A percentile compares a stretch with the other conserved stretches of the same genome.
phyloP scores from a whole-genome alignment of 2,329 filamentous ascomycete species.

The Xylariaceae sp. region DNA sequence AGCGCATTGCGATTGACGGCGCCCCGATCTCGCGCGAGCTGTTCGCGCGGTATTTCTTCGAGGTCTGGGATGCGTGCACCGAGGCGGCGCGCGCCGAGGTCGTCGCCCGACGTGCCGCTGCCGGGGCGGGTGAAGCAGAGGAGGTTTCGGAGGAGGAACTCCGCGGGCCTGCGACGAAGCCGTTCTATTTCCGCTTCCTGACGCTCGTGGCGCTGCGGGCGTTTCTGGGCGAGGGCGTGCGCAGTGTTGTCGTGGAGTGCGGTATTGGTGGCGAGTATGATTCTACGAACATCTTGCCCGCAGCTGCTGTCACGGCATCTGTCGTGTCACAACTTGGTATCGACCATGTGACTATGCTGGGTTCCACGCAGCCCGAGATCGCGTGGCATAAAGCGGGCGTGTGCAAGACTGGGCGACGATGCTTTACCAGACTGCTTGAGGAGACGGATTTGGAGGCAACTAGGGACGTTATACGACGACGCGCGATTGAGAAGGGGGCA shows the following conservation, averaged over 20 bases:
- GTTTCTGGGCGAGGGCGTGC: constrained; percentile 70
- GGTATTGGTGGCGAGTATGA: constrained; percentile 94
- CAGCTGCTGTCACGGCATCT: constrained; percentile 58
- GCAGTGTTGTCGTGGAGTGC: constrained; percentile 80
- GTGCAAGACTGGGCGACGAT: constrained; percentile 62
- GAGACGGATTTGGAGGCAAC: constrained; percentile 35
- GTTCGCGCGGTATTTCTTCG: constrained; percentile 76
- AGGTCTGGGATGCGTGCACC: constrained; percentile 66
- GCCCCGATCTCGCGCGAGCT: constrained; percentile 59
- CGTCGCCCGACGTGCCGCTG: not conserved
- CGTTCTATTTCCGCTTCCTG: constrained; percentile 87
- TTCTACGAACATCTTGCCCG: constrained; percentile 74
- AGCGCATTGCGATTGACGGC: constrained; percentile 78
- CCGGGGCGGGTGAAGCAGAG: constrained; percentile 23
- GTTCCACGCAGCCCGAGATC: constrained; percentile 72
- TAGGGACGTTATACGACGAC: constrained; percentile 49
- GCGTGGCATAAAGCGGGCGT: constrained; percentile 90
- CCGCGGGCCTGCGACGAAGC: constrained; percentile 61
- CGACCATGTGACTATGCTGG: constrained; percentile 78
- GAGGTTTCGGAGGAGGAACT: constrained; percentile 39
- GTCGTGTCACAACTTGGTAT: constrained; percentile 78
- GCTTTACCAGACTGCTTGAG: constrained; percentile 54
- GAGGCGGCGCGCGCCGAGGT: constrained; percentile 32
- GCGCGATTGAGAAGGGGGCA: constrained; percentile 53
- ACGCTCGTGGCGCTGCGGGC: constrained; percentile 83